Base-by-base conservation (phyloP, 495 filamentous ascomycete species). In the Geoglossum glabrum region DNA sequence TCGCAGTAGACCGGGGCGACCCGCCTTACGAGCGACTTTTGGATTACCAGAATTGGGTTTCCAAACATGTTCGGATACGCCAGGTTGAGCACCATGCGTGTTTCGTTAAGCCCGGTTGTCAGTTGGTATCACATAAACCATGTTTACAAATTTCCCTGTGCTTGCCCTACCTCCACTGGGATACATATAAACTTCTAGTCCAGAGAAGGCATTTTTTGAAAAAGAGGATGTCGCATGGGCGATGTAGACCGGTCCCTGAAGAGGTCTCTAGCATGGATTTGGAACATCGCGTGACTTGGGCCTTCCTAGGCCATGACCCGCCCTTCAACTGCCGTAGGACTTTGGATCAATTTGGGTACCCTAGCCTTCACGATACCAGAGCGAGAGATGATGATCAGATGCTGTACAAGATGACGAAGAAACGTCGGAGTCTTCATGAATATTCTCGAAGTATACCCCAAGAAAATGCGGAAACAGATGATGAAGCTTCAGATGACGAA, bases 11-110 rank as follows among this genome's bases (percentile, higher is more conserved):
- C 65, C 55, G 63, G 65, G 40, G 65, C 11, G 31, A 34, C 31
- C 31, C 31, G 31, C 11, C 31, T 5, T 34, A 34, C 31, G 31
- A 34, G 31, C 4, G 11, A 11, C 45, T 72, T 46, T 63, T 67
- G 0, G 68, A 64, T 46, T 73, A 82, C 3, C 70, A 76, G 17
- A 70, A 72, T 56, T 77, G 74, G 74, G 62, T 59, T 13, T 69
- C 68, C 17, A 73, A 69, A 54, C 72, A 74, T 54, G 63, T 73
- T 5, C 71, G 73, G 33, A 70, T 70, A 8, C 66, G 72, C 27
- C 70, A 74, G 38, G 65, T 73, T 0, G 69, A 74, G 49, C 61
- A 70, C 1, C 72, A 77, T 57, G 68, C 70, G 15, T 71, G 73
- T 3, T 77, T 68, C 47, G 62, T 75, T 9, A 74, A 72, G 55